Evolutionary conservation across 169 alveolate genomes (phyloP), one percentile per base, ranked within the genome.

Genomic region (Besnoitia besnoiti): DNA sequence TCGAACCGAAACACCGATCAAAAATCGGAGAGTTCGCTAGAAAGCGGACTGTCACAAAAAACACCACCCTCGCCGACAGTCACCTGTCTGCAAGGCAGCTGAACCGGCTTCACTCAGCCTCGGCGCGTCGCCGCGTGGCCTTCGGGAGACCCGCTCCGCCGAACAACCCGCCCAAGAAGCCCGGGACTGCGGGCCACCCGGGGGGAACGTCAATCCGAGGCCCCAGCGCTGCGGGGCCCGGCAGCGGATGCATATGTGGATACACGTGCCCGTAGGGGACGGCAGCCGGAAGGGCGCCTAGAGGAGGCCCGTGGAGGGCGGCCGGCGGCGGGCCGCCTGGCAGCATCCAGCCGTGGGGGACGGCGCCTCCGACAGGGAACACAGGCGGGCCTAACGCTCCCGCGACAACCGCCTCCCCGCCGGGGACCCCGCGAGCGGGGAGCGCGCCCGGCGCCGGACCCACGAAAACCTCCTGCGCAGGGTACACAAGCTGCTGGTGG

Each of bases 261-360:
- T 73, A 39, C 84, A 73, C 0, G 0, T 73, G 84, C 19, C 33
- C 84, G 33, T 30, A 73, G 46, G 84, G 49, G 7, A 39, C 84
- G 44, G 49, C 84, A 33, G 40, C 84, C 4, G 84, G 84, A 8
- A 73, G 24, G 40, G 42, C 79, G 79, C 35, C 73, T 24, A 55
- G 27, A 55, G 16, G 73, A 0, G 84, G 84, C 46, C 19, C 49
- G 79, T 33, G 42, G 30, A 73, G 84, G 33, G 40, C 33, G 46
- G 27, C 84, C 4, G 40, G 84, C 24, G 84, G 49, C 84, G 84
- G 84, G 33, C 84, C 84, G 12, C 49, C 84, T 12, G 84, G 84
- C 5, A 73, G 4, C 24, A 33, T 44, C 84, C 84, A 73, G 46
- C 46, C 84, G 46, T 39, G 40, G 16, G 84, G 84, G 46, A 39